Evolutionary conservation across 2,329 filamentous ascomycete genomes (phyloP), one percentile per base, ranked within the genome.

Genomic region (Fusarium hainanense): DNA sequence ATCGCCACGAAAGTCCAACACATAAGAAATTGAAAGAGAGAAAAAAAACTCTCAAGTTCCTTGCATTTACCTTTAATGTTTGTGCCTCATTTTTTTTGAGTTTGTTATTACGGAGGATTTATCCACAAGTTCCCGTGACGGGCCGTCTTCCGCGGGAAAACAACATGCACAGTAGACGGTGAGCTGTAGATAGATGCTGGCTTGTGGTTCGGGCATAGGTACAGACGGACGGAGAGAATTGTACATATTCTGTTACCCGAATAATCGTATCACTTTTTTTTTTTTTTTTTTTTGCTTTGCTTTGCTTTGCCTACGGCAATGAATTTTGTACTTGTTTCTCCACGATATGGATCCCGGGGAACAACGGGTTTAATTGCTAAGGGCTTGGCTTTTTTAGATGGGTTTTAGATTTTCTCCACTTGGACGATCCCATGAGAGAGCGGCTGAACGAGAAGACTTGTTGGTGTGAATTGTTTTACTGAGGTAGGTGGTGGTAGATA

Each of bases 261-360:
- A 37, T 51, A 27, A 27, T 51, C 48, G 48, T 51, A 51, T 51
- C 48, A 50, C 30, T 25, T 16, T 14, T 12, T 34, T 43, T 30
- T 23, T 21, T 21, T 12, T 34, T 42, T 30, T n/a, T n/a, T n/a
- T n/a, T n/a, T n/a, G n/a, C n/a, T n/a, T n/a, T n/a, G n/a, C n/a
- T n/a, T 30, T 32, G 16, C 16, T 34, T 49, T 49, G 48, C 48
- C 32, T 12, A 23, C 48, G 48, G 48, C 48, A 51, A 14, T 27
- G 32, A 41, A 37, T 10, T 12, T 37, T 37, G 34, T 37, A n/a
- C 30, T 27, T 51, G 10, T 27, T 16, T 46, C 55, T 58, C 46
- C 51, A 57, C 47, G 61, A 58, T 50, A 54, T 57, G 57, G 57
- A n/a, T 28, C 34, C 63, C 62, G 55, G 66, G 66, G 66, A 49